Base-by-base conservation (phyloP, 148 eudicot species). In the Drosera capensis region DNA sequence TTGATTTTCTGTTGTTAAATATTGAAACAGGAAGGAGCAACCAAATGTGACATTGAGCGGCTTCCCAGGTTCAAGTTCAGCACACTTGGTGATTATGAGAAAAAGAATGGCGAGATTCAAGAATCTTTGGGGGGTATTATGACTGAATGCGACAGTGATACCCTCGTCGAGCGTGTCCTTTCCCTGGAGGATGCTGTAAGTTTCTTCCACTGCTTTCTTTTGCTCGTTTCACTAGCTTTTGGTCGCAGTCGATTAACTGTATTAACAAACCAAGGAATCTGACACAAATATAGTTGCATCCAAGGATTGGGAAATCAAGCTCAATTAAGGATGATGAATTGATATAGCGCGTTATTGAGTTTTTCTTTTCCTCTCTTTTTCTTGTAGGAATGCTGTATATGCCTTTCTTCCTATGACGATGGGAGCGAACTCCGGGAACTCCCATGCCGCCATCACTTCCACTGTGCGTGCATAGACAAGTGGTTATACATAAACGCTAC, bases 401-500 rank as follows among this genome's bases (percentile, higher is more conserved):
- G 99, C 65, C 82, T 84, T 20, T 57, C 56, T 45, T 22, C 75
- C 14, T 90, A 90, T 20, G 95, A 90, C 0, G 95, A 90, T 30
- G 95, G 85, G 58, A 43, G 45, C 20, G 93, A 80, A 44, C 55
- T 90, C 49, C 82, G 92, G 19, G 85, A 84, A 62, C 95, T 90
- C 42, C 99, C 95, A 3, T 90, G 99, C 44, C 63, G 59, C 16
- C 99, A 90, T 58, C 85, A 75, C 64, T 90, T 90, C 54, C 99
- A 90, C 40, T 54, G 72, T 15, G 46, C 67, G 12, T 90, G 99
- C 65, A 76, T 90, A 49, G 93, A 85, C 70, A 84, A 80, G 63
- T 90, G 99, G 99, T 44, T 90, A 58, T 68, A 46, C 51, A 73
- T 78, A 14, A 90, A 90, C 18, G 82, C 99, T 23, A 85, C 85